phyloP scores from a whole-genome alignment of 140 eudicot genomes.

The Senecio squalidus region DNA sequence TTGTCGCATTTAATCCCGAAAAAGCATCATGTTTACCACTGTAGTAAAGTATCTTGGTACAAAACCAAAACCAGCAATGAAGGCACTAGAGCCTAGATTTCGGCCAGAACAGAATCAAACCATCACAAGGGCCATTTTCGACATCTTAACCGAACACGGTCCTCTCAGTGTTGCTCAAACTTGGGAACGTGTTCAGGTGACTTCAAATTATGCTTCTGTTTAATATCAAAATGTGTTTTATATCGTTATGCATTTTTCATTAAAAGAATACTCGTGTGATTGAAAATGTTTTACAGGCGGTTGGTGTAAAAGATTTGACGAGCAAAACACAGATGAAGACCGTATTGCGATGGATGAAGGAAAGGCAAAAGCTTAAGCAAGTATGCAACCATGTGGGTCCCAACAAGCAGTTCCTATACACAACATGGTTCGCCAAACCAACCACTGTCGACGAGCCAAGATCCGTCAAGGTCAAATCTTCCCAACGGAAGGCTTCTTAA shows the following conservation, averaged over 20 bases:
- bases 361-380: conserved; percentile 83
- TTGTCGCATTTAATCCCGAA: neutral
- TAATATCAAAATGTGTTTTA: neutral
- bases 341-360: conserved; percentile 89
- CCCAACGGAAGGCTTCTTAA: conserved; percentile 34
- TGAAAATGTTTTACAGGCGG: conserved; percentile 43
- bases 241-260: neutral
- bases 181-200: conserved; percentile 88
- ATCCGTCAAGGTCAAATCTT: conserved; percentile 25
- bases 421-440: conserved; percentile 81
- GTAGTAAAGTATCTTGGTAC: conserved; percentile 52
- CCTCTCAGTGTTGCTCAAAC: conserved; percentile 84
- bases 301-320: conserved; percentile 68
- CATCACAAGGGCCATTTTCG: conserved; percentile 71
- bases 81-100: conserved; percentile 73
- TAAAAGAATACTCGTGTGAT: neutral
- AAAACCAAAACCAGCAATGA: conserved; percentile 89
- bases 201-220: no score
- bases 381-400: conserved; percentile 95
- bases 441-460: conserved; percentile 37
- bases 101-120: conserved; percentile 96
- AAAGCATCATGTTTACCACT: conserved; percentile 60
- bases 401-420: conserved; percentile 77
- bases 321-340: conserved; percentile 90
- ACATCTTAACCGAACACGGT: conserved; percentile 74